Evolutionary conservation across 2,329 filamentous ascomycete species (phyloP), one percentile per base, ranked within the genome.

Genomic region (Aureobasidium pullulans): DNA sequence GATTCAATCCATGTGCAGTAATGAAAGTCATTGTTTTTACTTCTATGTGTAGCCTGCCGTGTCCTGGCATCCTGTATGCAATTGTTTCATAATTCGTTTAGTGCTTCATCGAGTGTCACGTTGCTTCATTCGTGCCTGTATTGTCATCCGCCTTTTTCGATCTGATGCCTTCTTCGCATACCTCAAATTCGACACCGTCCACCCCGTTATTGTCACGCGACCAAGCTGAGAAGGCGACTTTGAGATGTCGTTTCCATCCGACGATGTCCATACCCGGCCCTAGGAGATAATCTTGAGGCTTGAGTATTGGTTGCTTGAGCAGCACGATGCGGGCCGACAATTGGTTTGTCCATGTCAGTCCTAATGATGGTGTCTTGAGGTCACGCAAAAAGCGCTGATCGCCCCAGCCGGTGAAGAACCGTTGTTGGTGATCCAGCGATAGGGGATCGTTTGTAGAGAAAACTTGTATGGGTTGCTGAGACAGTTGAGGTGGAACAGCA

Each of bases 331-430:
- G 87, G 66, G 86, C 86, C 1, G 89, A 84, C 50, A 96, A 84
- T 76, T 96, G 92, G 32, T 91, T 93, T 2, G 90, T 86, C 93
- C 93, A 97, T 10, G 95, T 87, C 7, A 96, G 79, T 0, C 93
- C 93, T 28, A 97, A 75, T 6, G 89, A 89, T 0, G 93, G 93
- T 0, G 89, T 96, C 74, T 96, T 97, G 59, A 87, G 74, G 29
- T 75, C 72, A 50, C 76, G 71, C 56, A 63, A 16, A 60, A 63
- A 43, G 60, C 61, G 10, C 60, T 63, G 39, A 71, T 96, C 89
- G 23, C 93, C 91, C 93, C 94, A 96, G 63, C 94, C 92, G 4
- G 92, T 95, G 74, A 96, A 96, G 84, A 92, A 96, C 44, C 89
- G 83, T 71, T 96, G 90, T 73, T 97, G 93, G 72, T 96, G 89